Evolutionary conservation across 208 protist species (phyloP), one percentile per base, ranked within the genome.

Genomic region (Trypanosoma mega): DNA sequence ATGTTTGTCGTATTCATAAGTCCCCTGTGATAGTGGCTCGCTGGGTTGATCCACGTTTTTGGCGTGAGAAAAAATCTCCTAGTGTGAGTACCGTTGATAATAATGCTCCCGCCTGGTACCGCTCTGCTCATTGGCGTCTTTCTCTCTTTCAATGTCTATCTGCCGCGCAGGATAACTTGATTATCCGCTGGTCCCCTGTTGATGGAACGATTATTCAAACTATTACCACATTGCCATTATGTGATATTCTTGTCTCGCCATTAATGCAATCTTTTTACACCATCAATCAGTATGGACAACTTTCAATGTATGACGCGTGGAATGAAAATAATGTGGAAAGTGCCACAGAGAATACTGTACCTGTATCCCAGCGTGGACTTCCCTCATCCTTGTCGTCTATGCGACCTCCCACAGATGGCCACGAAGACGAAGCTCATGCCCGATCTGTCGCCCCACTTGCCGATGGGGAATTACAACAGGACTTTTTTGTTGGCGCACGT

Each of bases 41-140:
- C 34, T 92, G 85, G 85, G 46, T 80, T 9, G 85, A 92, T 57
- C 62, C 82, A 34, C 81, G 77, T 36, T 87, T 86, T 67, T 87
- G 78, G 80, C 65, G 69, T 23, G 63, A 64, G 0, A 59, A 57
- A 14, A 52, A 49, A 1, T 50, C 43, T 7, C 31, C 47, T n/a
- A 66, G 75, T 74, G 57, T 41, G 29, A 37, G 52, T 27, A 29
- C 54, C 4, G 36, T 59, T 46, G 61, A 53, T 47, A 41, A 69
- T 24, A 67, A 68, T 58, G 61, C 53, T 24, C 30, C 46, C 11
- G 50, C 46, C 20, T 92, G 85, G 80, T 67, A 66, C 31, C 61
- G 64, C 0, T 68, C 74, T 0, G 82, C 82, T 8, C 53, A 64
- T 12, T 63, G 69, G 27, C 73, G 71, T 23, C 75, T 93, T 18